Percentiles rank a stretch among this genome's conserved stretches.
phyloP scores from a whole-genome alignment of 768 basidiomycete species.

The Boletus huronensis region DNA sequence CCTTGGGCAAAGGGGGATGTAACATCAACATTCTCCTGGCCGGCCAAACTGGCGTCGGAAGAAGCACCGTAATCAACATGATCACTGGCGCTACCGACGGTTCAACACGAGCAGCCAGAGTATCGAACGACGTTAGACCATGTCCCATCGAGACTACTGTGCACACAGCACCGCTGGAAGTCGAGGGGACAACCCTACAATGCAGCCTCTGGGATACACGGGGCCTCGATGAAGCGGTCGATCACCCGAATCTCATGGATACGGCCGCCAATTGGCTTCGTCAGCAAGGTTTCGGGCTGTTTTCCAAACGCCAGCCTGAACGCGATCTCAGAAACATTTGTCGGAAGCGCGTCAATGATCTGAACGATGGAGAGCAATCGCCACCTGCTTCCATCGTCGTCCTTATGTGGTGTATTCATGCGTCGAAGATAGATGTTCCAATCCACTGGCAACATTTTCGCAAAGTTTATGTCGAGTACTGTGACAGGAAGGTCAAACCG shows the following conservation, averaged over 20 bases:
- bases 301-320: slow-evolving; percentile 17
- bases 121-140: slow-evolving; percentile 25
- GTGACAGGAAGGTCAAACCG: slow-evolving; percentile 22
- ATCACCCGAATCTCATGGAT: slow-evolving; percentile 22
- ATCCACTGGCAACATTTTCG: slow-evolving; percentile 27
- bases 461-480: slow-evolving; percentile 27
- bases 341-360: slow-evolving; percentile 14
- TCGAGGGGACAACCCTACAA: slow-evolving; percentile 2
- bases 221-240: slow-evolving; percentile 27
- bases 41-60: slow-evolving; percentile 29
- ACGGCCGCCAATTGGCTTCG: slow-evolving; percentile 18
- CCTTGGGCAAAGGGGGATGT: not conserved
- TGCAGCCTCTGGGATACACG: slow-evolving; percentile 25
- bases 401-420: slow-evolving; percentile 30
- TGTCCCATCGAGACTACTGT: slow-evolving; percentile 22
- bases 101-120: slow-evolving; percentile 14
- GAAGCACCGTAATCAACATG: slow-evolving; percentile 29
- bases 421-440: slow-evolving; percentile 27
- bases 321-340: slow-evolving; percentile 22
- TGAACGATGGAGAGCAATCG: slow-evolving; percentile 6
- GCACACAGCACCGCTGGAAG: slow-evolving; percentile 7
- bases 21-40: slow-evolving; percentile 20
- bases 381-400: slow-evolving; percentile 9
- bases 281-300: slow-evolving; percentile 17
- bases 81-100: slow-evolving; percentile 14